Base-by-base conservation (phyloP, 2,329 filamentous ascomycete species). In the Neonectria coccinea region DNA sequence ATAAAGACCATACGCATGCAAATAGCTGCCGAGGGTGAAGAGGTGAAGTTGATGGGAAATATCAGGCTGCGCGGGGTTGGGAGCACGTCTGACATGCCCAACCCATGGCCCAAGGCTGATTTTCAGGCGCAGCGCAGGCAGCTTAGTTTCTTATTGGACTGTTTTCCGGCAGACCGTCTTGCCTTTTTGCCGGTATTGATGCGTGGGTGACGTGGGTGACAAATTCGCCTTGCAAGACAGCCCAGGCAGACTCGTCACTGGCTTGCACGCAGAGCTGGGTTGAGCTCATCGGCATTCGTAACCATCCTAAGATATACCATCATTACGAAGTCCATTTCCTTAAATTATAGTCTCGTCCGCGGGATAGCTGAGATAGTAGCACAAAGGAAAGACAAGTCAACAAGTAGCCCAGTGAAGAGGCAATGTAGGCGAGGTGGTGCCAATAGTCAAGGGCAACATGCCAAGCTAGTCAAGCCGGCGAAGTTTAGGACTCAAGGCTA, bases 391-490 rank as follows among this genome's bases (percentile, higher is more conserved):
- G n/a, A n/a, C n/a, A n/a, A n/a, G n/a, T n/a, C n/a, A n/a, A n/a
- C n/a, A n/a, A n/a, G n/a, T n/a, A n/a, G 74, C 78, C 77, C 78
- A 79, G 56, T 75, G 79, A 6, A 80, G 58, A 0, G 78, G 77
- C 14, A 79, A 44, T 1, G 67, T 63, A 20, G 77, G 74, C 1
- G 69, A 20, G 4, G 70, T 73, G 27, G 57, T 64, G 12, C 74
- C 76, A 7, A 68, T 41, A 1, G 68, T 48, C 44, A 77, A 75
- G 5, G 77, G 59, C 1, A 56, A 4, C 63, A 77, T 76, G 6
- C 75, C 79, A 7, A 62, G 47, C 76, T 75, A 77, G 61, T 80
- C 79, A 0, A 80, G 83, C 1, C 69, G 62, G 18, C 51, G 31
- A n/a, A 78, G n/a, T 5, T 69, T 66, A 1, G 31, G 2, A 1